Percentiles rank a stretch among this genome's conserved stretches.
These are phyloP conservation scores for Orbilia javanica DNA, from an alignment of 2,329 filamentous ascomycete species.

Conservation along the genomic window DNA sequence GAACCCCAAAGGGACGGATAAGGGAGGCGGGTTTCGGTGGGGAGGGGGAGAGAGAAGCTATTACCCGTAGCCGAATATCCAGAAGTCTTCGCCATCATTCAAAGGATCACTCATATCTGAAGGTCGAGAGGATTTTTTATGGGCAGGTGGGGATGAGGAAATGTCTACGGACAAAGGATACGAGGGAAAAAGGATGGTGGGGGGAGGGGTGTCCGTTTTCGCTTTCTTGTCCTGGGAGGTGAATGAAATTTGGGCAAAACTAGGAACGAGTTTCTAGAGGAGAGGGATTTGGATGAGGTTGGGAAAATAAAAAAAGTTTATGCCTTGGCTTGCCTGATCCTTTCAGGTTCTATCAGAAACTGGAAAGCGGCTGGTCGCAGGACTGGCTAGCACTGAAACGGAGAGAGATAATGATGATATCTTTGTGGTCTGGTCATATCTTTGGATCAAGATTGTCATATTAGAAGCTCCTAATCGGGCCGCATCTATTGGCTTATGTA, in stretches of 20 bases:
- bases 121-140: slow-evolving; percentile 16
- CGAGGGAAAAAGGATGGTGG: slow-evolving; percentile 36
- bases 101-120: slow-evolving; percentile 53
- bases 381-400: slow-evolving; percentile 53
- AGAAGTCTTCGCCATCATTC: slow-evolving; percentile 76
- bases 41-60: slow-evolving; percentile 32
- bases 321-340: slow-evolving; percentile 57
- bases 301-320: slow-evolving; percentile 49
- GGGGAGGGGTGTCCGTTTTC: slow-evolving; percentile 36
- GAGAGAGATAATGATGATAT: slow-evolving; percentile 25
- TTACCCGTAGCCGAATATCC: slow-evolving; percentile 97
- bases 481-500: slow-evolving; percentile 35
- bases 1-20: slow-evolving; percentile 47
- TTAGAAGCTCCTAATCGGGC: slow-evolving; percentile 22
- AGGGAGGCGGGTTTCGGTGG: slow-evolving; percentile 38
- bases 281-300: slow-evolving; percentile 56
- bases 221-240: slow-evolving; percentile 29
- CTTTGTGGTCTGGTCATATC: slow-evolving; percentile 23
- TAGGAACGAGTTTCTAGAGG: slow-evolving; percentile 39
- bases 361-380: slow-evolving; percentile 48
- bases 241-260: slow-evolving; percentile 52
- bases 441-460: slow-evolving; percentile 32
- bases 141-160: slow-evolving; percentile 42
- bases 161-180: slow-evolving; percentile 1
- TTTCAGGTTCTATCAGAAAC: slow-evolving; percentile 43